Conservation (phyloP, 352 stramenopile genomes). For the Elongisporangium undulatum region DNA sequence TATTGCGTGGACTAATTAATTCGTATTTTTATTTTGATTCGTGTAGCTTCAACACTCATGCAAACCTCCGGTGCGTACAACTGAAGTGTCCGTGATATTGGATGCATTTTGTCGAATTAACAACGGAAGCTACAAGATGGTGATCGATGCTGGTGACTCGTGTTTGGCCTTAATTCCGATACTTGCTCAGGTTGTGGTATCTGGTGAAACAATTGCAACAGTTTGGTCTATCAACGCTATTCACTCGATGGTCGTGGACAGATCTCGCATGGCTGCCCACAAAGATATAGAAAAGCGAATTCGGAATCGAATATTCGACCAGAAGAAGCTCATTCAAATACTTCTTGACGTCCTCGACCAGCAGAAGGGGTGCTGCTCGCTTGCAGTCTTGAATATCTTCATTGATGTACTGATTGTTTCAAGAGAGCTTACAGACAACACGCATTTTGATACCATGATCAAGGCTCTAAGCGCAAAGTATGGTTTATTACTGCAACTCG, state of each 20-base stretch:
- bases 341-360: conserved; percentile 47
- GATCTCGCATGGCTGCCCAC: conserved; percentile 29
- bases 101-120: conserved; percentile 71
- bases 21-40: conserved; percentile 1
- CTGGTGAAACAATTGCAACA: conserved; percentile 42
- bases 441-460: conserved; percentile 68
- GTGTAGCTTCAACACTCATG: conserved; percentile 55
- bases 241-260: conserved; percentile 58
- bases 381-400: conserved; percentile 61
- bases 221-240: conserved; percentile 60
- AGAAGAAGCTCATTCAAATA: conserved; percentile 56
- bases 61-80: conserved; percentile 55
- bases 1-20: conserved; percentile 1
- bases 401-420: conserved; percentile 58
- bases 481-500: conserved; percentile 40
- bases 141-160: conserved; percentile 39
- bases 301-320: conserved; percentile 53
- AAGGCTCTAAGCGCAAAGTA: conserved; percentile 57
- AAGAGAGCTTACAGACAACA: conserved; percentile 64
- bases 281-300: conserved; percentile 49
- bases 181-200: conserved; percentile 41
- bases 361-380: conserved; percentile 38
- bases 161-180: conserved; percentile 32
- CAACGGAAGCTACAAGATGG: conserved; percentile 64
- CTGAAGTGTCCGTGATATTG: conserved; percentile 63